Percentiles rank a stretch among this genome's conserved stretches.
These are phyloP conservation scores for Hirschfeldia incana DNA, from an alignment of 345 rosid genomes.

Conservation along the genomic window DNA sequence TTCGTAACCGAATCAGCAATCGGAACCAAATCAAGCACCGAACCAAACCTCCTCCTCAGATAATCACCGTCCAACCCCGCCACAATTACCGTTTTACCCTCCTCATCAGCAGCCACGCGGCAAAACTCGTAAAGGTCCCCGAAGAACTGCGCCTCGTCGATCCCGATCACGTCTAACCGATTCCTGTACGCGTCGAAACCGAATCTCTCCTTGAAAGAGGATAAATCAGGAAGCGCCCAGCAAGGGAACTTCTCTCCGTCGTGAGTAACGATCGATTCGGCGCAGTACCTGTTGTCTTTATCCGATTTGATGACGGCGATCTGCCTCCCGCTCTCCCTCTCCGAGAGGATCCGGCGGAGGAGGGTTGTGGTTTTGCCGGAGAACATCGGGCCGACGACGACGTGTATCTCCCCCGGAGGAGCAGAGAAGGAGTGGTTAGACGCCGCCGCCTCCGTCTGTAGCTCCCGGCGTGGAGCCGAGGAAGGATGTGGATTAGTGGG, in stretches of 20 bases:
- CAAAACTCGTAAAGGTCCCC: conserved; percentile 84
- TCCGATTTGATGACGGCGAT: conserved; percentile 79
- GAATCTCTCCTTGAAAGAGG: conserved; percentile 56
- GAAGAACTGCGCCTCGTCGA: conserved; percentile 91
- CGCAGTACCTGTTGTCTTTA: conserved; percentile 73
- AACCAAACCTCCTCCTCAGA: conserved; percentile 86
- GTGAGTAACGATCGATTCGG: conserved; percentile 75
- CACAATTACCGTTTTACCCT: conserved; percentile 77
- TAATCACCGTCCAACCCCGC: conserved; percentile 94
- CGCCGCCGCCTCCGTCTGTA: conserved; percentile 37
- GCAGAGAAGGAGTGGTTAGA: conserved; percentile 31
- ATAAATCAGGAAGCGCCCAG: conserved; percentile 57
- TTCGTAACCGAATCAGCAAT: conserved; percentile 84
- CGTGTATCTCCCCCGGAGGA: conserved; percentile 66
- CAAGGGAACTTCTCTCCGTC: conserved; percentile 83
- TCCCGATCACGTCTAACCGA: conserved; percentile 91
- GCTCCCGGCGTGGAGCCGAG: conserved; percentile 17
- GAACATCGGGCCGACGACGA: conserved; percentile 86
- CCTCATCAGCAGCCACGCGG: conserved; percentile 79
- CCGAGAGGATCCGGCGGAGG: conserved; percentile 70
- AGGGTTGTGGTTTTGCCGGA: conserved; percentile 84
- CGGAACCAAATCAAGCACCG: conserved; percentile 75
- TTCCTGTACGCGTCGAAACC: conserved; percentile 63
- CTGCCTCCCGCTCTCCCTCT: conserved; percentile 55
- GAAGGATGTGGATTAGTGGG: conserved; percentile 16